A percentile compares a stretch with the other conserved stretches of the same genome.
These are phyloP conservation scores for Asterochloris sp. DNA, from an alignment of 139 green algal genomes.

Conservation along the genomic window DNA sequence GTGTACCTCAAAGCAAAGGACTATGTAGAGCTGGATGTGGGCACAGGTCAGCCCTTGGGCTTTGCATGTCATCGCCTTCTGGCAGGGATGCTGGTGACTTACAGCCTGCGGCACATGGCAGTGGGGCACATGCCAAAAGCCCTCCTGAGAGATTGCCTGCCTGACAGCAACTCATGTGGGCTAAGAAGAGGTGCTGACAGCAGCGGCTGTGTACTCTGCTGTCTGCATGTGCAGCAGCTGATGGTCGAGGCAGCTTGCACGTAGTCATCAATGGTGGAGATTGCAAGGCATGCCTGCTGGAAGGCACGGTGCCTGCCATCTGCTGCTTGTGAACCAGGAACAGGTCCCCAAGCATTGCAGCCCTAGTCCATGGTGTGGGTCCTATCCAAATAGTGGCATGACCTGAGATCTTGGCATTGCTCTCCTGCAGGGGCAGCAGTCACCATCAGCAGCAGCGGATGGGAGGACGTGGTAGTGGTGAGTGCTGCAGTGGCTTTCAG, in stretches of 20 bases:
- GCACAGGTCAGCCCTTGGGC: conserved; percentile 41
- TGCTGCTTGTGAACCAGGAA: too few species aligned
- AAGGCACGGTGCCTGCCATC: too few species aligned
- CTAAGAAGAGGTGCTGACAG: not conserved
- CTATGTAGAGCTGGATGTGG: conserved; percentile 81
- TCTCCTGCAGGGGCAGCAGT: conserved; percentile 45
- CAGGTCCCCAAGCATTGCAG: too few species aligned
- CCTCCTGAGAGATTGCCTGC: not conserved
- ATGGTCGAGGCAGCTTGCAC: too few species aligned
- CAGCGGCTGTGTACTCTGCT: not conserved
- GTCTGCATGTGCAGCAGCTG: not conserved
- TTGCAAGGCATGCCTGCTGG: too few species aligned
- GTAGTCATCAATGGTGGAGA: too few species aligned
- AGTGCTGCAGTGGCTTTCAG: not conserved
- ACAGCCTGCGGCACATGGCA: not conserved
- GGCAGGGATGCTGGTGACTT: not conserved
- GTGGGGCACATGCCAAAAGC: not conserved
- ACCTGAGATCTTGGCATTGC: not conserved
- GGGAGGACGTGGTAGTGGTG: conserved; percentile 47
- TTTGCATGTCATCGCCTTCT: not conserved
- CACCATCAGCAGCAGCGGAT: conserved; percentile 35
- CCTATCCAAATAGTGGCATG: not conserved
- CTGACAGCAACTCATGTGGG: not conserved
- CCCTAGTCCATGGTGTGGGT: too few species aligned
- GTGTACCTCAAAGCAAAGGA: conserved; percentile 81